These are phyloP conservation scores for Coemansia umbellata DNA, from an alignment of 192 early-diverging fungal species.

Conservation along the genomic window DNA sequence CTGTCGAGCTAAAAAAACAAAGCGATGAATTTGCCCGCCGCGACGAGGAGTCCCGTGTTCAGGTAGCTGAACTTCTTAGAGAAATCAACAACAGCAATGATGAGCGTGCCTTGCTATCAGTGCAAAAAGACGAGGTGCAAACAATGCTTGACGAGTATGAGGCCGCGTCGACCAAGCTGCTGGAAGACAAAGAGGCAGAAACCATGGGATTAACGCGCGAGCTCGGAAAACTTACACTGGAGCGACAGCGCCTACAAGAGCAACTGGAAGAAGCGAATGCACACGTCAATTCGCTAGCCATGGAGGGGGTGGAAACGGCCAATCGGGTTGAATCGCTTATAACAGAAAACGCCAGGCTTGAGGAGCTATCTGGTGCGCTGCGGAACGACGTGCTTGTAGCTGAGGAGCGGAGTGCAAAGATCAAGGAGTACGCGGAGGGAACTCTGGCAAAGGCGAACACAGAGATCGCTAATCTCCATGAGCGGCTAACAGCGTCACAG, in stretches of 20 bases:
- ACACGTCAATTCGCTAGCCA: slow-evolving; percentile 9
- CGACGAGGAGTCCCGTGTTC: slow-evolving; percentile 26
- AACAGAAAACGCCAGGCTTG: slow-evolving; percentile 14
- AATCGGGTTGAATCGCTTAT: slow-evolving; percentile 11
- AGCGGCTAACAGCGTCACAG: slow-evolving; percentile 11
- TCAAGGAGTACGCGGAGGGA: slow-evolving; percentile 29
- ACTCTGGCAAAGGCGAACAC: slow-evolving; percentile 23
- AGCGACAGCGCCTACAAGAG: slow-evolving; percentile 27
- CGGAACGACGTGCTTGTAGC: slow-evolving; percentile 30
- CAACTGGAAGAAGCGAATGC: slow-evolving; percentile 12
- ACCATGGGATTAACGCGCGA: slow-evolving; percentile 23
- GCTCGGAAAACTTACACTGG: slow-evolving; percentile 28
- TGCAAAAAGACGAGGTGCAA: slow-evolving; percentile 20
- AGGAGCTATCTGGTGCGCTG: slow-evolving; percentile 18
- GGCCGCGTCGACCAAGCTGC: slow-evolving; percentile 13
- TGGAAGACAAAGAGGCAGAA: slow-evolving; percentile 29
- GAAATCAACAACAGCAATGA: slow-evolving; percentile 24
- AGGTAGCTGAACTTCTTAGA: slow-evolving; percentile 21
- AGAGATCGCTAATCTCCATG: slow-evolving; percentile 17
- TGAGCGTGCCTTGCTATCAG: slow-evolving; percentile 15
- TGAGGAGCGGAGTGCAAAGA: slow-evolving; percentile 27
- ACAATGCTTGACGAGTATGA: slow-evolving; percentile 36
- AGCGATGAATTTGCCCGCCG: slow-evolving; percentile 22
- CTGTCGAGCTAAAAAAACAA: slow-evolving; percentile 9
- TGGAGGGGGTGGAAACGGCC: slow-evolving; percentile 18